Conservation (phyloP, 441 rosid genomes). For the Eruca vesicaria region DNA sequence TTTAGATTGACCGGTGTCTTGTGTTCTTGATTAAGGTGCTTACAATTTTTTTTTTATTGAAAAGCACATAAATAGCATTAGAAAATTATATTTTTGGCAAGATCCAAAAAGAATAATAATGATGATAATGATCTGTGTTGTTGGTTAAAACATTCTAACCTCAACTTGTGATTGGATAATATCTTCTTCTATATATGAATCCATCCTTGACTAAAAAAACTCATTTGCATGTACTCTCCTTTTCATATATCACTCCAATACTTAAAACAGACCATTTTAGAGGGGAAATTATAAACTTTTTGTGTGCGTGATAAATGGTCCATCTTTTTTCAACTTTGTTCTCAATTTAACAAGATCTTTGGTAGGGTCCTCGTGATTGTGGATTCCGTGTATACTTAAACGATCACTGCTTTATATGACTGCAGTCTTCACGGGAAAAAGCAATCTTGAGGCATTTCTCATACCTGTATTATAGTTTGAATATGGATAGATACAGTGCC, state of each 20-base stretch:
- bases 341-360: constrained; percentile 15
- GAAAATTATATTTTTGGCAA: neutral
- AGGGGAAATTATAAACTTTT: neutral
- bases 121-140: constrained; percentile 12
- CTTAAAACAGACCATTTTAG: neutral
- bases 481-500: constrained; percentile 4
- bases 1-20: neutral
- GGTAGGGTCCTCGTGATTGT: constrained; percentile 30
- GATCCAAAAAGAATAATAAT: neutral
- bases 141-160: constrained; percentile 2
- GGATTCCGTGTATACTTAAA: constrained; percentile 33
- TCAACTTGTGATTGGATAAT: neutral
- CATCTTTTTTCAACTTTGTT: neutral
- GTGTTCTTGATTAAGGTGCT: constrained; percentile 4
- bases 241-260: neutral
- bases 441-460: constrained; percentile 12
- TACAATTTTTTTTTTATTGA: neutral
- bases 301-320: constrained; percentile 1
- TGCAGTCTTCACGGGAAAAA: constrained; percentile 35
- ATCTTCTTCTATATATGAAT: neutral
- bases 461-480: constrained; percentile 11
- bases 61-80: neutral
- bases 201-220: neutral
- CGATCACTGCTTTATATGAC: constrained; percentile 25
- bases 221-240: constrained; percentile 9